Evolutionary conservation across 345 rosid species (phyloP), one percentile per base, ranked within the genome.

Genomic region (Lepidium sativum): DNA sequence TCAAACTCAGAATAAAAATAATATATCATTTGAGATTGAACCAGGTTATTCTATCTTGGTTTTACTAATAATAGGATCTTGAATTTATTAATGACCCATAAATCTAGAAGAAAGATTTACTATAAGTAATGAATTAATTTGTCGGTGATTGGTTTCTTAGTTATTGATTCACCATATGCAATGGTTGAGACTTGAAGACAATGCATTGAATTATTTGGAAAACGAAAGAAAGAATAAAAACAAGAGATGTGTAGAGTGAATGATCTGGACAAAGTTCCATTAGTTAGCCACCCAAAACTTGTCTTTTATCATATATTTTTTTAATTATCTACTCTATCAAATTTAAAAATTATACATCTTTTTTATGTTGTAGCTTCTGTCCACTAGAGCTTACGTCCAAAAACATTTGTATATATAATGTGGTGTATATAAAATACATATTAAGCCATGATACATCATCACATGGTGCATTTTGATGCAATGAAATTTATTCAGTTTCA

Each of bases 251-350:
- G 20, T 21, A 63, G 21, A n/a, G 43, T 71, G 58, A 57, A 37
- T 71, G 58, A 55, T 48, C n/a, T 71, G 76, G 70, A 71, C 76
- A 71, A 57, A 65, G 54, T 41, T 65, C 76, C 76, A 71, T 50
- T 57, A 33, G 54, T 63, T 56, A 56, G 54, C 76, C 70, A 64
- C 76, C 66, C 76, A 71, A 65, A 64, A 71, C 70, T 56, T 57
- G 59, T 71, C 75, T 71, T 71, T 71, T 27, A 47, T 39, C 63
- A 56, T 71, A 48, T 71, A 17, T 0, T 35, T 61, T 56, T 38
- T 38, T 1, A 37, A 40, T 37, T 32, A 54, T 27, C 31, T 27
- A 27, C 1, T 27, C 31, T 52, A 51, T 40, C 18, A 16, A 11
- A 63, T 63, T 25, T 6, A 16, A 45, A 16, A 45, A 53, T 34